Evolutionary conservation across 2,329 filamentous ascomycete species (phyloP).

Genomic region (Claviceps digitariae): DNA sequence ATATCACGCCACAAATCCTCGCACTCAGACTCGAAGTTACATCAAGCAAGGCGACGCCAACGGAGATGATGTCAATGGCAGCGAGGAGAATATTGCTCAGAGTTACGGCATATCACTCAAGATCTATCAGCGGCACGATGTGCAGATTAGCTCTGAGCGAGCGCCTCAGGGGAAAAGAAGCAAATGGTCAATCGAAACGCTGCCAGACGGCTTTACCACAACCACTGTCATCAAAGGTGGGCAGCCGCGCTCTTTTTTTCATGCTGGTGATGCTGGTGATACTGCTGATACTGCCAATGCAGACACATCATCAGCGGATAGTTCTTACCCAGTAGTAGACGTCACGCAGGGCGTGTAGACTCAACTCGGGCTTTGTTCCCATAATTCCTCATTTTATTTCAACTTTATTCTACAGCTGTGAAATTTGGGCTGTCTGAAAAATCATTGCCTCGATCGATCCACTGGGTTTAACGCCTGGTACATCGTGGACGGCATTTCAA

Average conservation of each 20-base stretch:
- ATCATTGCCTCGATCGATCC: too few relatives aligned
- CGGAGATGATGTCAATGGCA: conserved; percentile 16
- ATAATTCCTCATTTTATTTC: not conserved
- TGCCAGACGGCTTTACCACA: conserved; percentile 4
- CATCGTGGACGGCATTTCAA: too few relatives aligned
- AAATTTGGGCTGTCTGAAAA: too few relatives aligned
- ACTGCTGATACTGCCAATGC: not conserved
- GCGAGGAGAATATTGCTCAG: conserved; percentile 24
- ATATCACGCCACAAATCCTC: conserved; percentile 9
- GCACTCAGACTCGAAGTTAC: not conserved
- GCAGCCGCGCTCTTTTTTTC: not conserved
- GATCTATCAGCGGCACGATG: conserved; percentile 25
- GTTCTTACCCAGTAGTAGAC: not conserved
- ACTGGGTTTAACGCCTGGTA: too few relatives aligned
- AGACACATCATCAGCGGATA: conserved; percentile 1
- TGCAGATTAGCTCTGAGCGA: conserved; percentile 14
- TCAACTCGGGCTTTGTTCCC: not conserved
- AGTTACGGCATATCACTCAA: conserved; percentile 19
- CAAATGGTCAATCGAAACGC: conserved; percentile 1
- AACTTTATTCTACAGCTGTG: too few relatives aligned
- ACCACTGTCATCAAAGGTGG: conserved; percentile 5
- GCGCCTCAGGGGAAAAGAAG: not conserved
- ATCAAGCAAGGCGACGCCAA: not conserved
- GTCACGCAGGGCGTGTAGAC: not conserved
- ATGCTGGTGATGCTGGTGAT: not conserved